Evolutionary conservation across 2,329 filamentous ascomycete species (phyloP).

Genomic region (Capronia epimyces): DNA sequence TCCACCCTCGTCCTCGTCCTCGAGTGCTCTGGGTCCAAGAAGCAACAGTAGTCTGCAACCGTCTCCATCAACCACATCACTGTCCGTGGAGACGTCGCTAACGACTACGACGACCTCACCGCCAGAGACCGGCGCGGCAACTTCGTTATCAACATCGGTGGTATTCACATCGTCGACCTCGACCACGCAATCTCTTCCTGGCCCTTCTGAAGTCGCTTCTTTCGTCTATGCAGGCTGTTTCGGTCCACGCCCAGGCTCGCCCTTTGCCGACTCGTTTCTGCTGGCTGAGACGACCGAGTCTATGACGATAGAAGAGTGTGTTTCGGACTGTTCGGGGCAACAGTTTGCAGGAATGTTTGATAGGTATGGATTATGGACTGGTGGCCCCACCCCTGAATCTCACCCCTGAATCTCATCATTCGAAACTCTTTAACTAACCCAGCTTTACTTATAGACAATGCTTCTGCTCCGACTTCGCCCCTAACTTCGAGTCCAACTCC

Average conservation of each 20-base stretch:
- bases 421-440: neutral
- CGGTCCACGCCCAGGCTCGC: constrained; percentile 11
- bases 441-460: constrained; percentile 7
- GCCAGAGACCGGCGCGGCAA: neutral
- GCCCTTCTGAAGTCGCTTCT: constrained; percentile 12
- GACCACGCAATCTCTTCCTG: constrained; percentile 2
- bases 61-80: neutral
- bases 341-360: constrained; percentile 14
- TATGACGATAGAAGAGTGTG: constrained; percentile 22
- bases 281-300: constrained; percentile 11
- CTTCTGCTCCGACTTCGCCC: constrained; percentile 14
- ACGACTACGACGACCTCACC: neutral
- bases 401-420: neutral
- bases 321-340: constrained; percentile 7
- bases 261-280: constrained; percentile 15
- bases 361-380: constrained; percentile 16
- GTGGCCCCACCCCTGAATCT: too few species aligned
- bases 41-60: neutral
- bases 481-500: neutral
- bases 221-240: constrained; percentile 24
- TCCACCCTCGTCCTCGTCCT: neutral
- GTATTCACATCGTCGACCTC: constrained; percentile 2
- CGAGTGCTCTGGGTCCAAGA: neutral
- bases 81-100: neutral
- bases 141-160: neutral